phyloP scores from a whole-genome alignment of 2,329 filamentous ascomycete species.

The Xylaria sp. region DNA sequence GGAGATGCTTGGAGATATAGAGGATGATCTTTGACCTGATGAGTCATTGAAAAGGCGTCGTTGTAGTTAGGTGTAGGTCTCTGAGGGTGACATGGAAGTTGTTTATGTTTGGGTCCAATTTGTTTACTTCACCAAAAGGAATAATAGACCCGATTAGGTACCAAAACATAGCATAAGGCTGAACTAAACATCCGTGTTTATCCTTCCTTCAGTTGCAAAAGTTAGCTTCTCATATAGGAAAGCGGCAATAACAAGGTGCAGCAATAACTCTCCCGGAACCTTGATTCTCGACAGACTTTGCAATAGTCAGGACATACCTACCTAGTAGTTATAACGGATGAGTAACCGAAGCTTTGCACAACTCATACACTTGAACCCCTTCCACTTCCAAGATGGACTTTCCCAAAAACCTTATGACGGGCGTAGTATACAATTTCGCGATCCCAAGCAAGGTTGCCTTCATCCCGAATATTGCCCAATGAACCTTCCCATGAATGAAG shows the following conservation, averaged over 20 bases:
- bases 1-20: not conserved
- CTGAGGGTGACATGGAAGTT: too few species aligned
- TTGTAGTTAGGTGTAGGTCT: too few species aligned
- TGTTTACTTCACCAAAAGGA: too few species aligned
- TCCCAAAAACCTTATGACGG: not conserved
- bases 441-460: not conserved
- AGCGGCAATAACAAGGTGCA: too few species aligned
- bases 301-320: not conserved
- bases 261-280: not conserved
- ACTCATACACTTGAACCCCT: slow-evolving; percentile 2
- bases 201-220: too few species aligned
- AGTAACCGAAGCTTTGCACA: not conserved
- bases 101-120: too few species aligned
- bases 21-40: not conserved
- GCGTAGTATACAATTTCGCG: too few species aligned
- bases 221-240: too few species aligned
- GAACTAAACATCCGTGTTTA: too few species aligned
- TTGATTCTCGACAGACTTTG: not conserved
- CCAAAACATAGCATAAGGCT: too few species aligned
- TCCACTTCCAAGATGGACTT: not conserved
- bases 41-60: too few species aligned
- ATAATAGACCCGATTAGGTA: too few species aligned
- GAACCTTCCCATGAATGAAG: not conserved
- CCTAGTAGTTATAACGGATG: not conserved
- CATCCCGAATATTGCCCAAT: not conserved